These are phyloP conservation scores for Paecilomyces formosus DNA, from an alignment of 2,329 filamentous ascomycete genomes.

Conservation along the genomic window DNA sequence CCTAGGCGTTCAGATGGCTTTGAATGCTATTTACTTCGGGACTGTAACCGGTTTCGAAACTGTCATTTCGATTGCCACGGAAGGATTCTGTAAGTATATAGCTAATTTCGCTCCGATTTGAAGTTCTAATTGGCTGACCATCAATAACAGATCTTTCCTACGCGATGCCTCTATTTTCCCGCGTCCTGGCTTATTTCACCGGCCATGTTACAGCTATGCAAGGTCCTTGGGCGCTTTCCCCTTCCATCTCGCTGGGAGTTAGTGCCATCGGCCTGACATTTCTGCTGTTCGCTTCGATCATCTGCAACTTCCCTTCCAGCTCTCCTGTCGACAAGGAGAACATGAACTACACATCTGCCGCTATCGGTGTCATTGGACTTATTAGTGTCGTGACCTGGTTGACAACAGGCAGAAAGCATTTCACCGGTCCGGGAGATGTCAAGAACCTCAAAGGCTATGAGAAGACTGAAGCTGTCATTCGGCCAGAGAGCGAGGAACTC, in stretches of 20 bases:
- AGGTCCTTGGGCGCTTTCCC: constrained; percentile 34
- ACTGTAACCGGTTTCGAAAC: constrained; percentile 50
- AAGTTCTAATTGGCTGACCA: constrained; percentile 1
- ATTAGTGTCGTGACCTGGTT: constrained; percentile 47
- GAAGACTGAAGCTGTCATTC: neutral
- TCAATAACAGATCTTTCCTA: constrained; percentile 45
- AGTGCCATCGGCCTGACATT: constrained; percentile 47
- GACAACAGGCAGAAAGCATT: constrained; percentile 42
- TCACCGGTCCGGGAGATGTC: constrained; percentile 38
- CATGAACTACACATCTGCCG: constrained; percentile 54
- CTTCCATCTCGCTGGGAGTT: constrained; percentile 37
- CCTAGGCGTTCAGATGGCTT: constrained; percentile 42
- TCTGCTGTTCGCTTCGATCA: constrained; percentile 47
- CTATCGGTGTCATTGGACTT: constrained; percentile 47
- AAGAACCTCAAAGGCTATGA: neutral
- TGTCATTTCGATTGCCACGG: constrained; percentile 49
- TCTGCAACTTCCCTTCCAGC: constrained; percentile 49
- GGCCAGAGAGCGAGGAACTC: neutral
- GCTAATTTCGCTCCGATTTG: neutral
- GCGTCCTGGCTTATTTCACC: constrained; percentile 41
- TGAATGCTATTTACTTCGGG: constrained; percentile 50
- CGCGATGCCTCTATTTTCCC: constrained; percentile 46
- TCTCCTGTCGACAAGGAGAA: constrained; percentile 46
- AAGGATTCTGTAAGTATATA: constrained; percentile 45
- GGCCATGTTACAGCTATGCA: constrained; percentile 30